Evolutionary conservation across 2,329 filamentous ascomycete genomes (phyloP), one percentile per base, ranked within the genome.

Genomic region (Ophiostoma populinum): DNA sequence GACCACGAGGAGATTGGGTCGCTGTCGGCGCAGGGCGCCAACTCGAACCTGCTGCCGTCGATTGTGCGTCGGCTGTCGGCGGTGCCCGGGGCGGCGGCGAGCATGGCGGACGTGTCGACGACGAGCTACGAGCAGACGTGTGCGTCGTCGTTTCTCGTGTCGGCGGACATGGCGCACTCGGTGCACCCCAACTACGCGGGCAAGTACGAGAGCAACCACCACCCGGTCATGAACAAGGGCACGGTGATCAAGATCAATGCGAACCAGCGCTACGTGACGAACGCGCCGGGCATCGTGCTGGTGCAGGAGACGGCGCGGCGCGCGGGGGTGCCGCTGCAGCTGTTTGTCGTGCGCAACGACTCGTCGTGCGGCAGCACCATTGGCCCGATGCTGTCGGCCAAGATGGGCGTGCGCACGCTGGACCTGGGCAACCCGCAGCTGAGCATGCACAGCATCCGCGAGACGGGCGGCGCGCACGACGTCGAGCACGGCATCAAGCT

Each of bases 1-100:
- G 90, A 98, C 53, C 86, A 98, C 58, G 90, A 98, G 57, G 90
- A 98, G 54, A 90, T 98, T 49, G 90, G 90, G 36, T 92, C 82
- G 42, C 75, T 71, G 39, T 92, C 85, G 3, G 86, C 87, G 5
- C 90, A 98, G 51, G 90, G 90, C 42, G 90, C 90, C 13, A 75
- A 92, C 57, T 93, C 83, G 5, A 93, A 93, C 57, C 67, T 93
- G 39, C 68, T 98, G 13, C 87, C 90, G 2, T 71, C 82, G 17
- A 76, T 95, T 31, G 69, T 95, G 36, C 79, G 81, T 41, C 80
- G 90, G 36, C 69, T 98, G 13, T 90, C 82, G 1, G 78, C 82
- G 21, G 64, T 94, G 21, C 78, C 80, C 5, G 38, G 30, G 16
- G 66, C 71, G 17, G 62, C 65, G 17, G 63, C 31, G 49, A 55